Evolutionary conservation across 768 basidiomycete genomes (phyloP).

Genomic region (Suillus decipiens): DNA sequence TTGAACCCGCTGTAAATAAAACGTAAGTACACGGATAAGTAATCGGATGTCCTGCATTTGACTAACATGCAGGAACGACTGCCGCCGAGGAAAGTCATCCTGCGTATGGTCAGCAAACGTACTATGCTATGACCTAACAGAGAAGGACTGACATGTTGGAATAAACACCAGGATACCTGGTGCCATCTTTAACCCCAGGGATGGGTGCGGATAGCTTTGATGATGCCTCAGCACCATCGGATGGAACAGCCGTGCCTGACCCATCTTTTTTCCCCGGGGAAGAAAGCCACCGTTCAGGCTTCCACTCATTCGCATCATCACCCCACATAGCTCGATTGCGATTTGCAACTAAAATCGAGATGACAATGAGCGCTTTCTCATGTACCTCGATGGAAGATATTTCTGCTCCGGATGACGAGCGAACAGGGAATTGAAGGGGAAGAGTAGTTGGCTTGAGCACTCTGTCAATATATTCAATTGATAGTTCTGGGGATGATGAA

Average conservation of each 20-base stretch:
- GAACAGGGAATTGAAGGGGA: constrained; percentile 6
- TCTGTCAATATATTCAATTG: constrained; percentile 1
- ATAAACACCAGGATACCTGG: constrained; percentile 42
- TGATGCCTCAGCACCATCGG: constrained; percentile 23
- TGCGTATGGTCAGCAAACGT: not conserved
- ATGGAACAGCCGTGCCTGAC: constrained; percentile 26
- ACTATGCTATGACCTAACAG: not conserved
- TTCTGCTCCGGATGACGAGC: not conserved
- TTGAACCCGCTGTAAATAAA: constrained; percentile 5
- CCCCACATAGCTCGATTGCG: constrained; percentile 48
- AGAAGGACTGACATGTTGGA: constrained; percentile 39
- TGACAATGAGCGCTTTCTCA: constrained; percentile 32
- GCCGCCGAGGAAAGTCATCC: constrained; percentile 5
- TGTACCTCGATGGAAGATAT: not conserved
- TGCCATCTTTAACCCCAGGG: constrained; percentile 1
- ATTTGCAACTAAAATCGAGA: constrained; percentile 44
- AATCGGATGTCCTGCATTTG: constrained; percentile 37
- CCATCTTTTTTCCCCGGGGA: constrained; percentile 1
- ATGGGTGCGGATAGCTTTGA: not conserved
- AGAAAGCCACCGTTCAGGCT: constrained; percentile 47
- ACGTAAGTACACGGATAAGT: constrained; percentile 21
- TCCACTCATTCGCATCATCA: constrained; percentile 40
- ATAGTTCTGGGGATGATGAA: not conserved
- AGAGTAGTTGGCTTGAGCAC: not conserved
- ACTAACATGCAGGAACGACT: constrained; percentile 6